Base-by-base conservation (phyloP, 495 filamentous ascomycete species). In the Evernia prunastri region DNA sequence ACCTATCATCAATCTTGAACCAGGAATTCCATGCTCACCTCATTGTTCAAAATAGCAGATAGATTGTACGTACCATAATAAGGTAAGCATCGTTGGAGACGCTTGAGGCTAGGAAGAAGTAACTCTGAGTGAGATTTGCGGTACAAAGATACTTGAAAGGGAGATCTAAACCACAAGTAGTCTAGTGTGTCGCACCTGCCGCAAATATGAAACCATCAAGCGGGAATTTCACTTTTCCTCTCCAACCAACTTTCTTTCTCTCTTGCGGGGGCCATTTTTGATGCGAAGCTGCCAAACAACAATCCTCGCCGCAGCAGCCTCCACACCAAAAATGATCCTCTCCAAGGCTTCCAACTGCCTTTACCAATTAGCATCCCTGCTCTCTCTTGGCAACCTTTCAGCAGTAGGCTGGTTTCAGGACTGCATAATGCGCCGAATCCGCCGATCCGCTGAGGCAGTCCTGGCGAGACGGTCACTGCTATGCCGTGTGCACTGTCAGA, bases 391-490 rank as follows among this genome's bases (percentile, higher is more conserved):
- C 61, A 51, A n/a, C 47, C 5, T 64, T 13, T 23, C 17, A 64
- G 23, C 56, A 40, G 23, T 64, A 20, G 56, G n/a, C 40, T 23
- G 42, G 56, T 64, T 64, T 58, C 56, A 40, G 27, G 36, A 40
- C 47, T 54, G 51, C 54, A 59, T 42, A 23, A 64, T 64, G 62
- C 56, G 62, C 62, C 56, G 42, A 64, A 59, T 40, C 56, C 35
- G 62, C 56, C 62, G 62, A 64, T 59, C 62, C 54, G 54, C 29
- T 51, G 31, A 13, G 54, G 15, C 29, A 63, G 25, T 58, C n/a
- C 54, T 63, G 61, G 54, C 53, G 39, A 54, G 27, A 57, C 51
- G 25, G 51, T 37, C 10, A 35, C 6, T 11, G 35, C 20, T 33
- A 17, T 58, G 12, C 61, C 59, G 56, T 37, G 62, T 42, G 40